Base-by-base conservation (phyloP, 257 asterid species). In the Hygrophila difformis region DNA sequence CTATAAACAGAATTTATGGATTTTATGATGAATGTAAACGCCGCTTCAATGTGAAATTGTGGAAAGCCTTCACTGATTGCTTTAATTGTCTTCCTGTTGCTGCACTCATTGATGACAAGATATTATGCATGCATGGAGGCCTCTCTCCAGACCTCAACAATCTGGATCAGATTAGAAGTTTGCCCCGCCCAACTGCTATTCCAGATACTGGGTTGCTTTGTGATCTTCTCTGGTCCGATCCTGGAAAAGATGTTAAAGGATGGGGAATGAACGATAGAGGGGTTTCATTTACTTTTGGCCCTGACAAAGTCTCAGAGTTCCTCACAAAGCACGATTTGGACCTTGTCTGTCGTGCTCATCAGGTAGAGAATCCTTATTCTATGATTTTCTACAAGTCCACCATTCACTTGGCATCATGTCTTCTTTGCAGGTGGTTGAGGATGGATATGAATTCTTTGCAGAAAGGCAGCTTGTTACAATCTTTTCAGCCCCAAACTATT, bases 201-300 rank as follows among this genome's bases (percentile, higher is more conserved):
- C 82, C 82, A 1, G 82, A 75, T 54, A 61, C 78, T 2, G 82
- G 82, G 31, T 64, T 75, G 69, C 82, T 75, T 43, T 75, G 82
- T 58, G 82, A 75, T 55, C 67, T 75, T 21, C 67, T 75, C 8
- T 75, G 82, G 82, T 70, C 82, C 12, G 82, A 75, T 65, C 82
- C 82, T 8, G 73, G 76, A 18, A 75, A 68, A 54, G 78, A 75
- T 58, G 78, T 61, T 47, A 67, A 75, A 61, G 82, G 82, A 65
- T 75, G 82, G 82, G 82, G 82, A 39, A 71, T 70, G 78, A 75
- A 75, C 41, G 83, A 75, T 59, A 75, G 79, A 62, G 83, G 83
- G 24, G 83, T 75, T 64, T 75, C 83, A 1, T 71, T 61, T 62
- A 75, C 83, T 31, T 75, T 71, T 55, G 83, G 83, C 39, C 76